phyloP scores from a whole-genome alignment of 73 alveolate species.

The Paramecium caudatum region DNA sequence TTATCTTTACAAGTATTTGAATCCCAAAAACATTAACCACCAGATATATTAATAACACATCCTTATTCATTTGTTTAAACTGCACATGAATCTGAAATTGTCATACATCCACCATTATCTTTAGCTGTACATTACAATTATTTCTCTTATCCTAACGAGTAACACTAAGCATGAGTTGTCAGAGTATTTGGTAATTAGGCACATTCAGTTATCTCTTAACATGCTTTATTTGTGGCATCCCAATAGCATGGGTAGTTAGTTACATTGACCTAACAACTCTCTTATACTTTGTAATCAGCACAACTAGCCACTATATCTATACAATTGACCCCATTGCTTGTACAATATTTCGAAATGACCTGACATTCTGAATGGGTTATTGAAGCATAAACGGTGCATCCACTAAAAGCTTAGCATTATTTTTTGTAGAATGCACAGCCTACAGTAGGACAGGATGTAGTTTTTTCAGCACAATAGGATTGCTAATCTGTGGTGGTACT shows the following conservation, averaged over 20 bases:
- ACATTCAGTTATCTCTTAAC: constrained; percentile 1
- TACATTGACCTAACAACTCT: neutral
- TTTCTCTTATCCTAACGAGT: neutral
- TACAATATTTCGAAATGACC: constrained; percentile 49
- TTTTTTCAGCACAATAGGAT: constrained; percentile 35
- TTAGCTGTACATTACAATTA: neutral
- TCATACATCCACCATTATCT: constrained; percentile 31
- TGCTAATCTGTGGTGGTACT: constrained; percentile 6
- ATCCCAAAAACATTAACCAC: constrained; percentile 63
- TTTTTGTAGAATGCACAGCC: constrained; percentile 56
- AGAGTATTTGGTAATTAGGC: neutral
- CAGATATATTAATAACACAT: neutral
- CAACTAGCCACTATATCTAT: neutral
- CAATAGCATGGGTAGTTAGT: neutral
- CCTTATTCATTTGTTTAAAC: neutral
- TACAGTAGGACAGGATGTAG: constrained; percentile 25
- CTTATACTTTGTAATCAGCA: constrained; percentile 17
- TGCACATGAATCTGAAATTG: constrained; percentile 4
- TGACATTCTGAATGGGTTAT: constrained; percentile 38
- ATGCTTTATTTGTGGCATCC: constrained; percentile 34
- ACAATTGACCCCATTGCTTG: constrained; percentile 43
- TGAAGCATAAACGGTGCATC: constrained; percentile 43
- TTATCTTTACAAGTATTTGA: neutral
- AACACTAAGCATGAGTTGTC: neutral
- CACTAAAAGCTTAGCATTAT: constrained; percentile 10